Evolutionary conservation across 2,329 filamentous ascomycete species (phyloP), one percentile per base, ranked within the genome.

Genomic region (Aspergillus calidoustus): DNA sequence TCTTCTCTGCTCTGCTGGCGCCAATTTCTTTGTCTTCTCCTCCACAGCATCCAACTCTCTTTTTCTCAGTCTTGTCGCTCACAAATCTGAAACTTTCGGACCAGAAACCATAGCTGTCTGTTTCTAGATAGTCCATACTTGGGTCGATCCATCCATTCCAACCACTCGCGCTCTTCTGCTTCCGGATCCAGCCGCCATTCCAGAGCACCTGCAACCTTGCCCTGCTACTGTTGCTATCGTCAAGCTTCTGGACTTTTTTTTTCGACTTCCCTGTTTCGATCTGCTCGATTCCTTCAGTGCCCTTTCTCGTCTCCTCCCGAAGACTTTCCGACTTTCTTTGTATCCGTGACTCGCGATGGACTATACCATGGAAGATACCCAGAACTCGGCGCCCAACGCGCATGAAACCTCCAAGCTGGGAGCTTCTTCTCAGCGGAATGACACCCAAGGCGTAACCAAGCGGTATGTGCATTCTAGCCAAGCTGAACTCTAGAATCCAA

Each of bases 361-460:
- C 64, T 86, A 81, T 74, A 76, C 74, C 49, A 82, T 83, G 76
- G 86, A 87, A 69, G 84, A 91, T 70, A 85, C 81, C 57, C 90
- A 92, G 77, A 91, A 90, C 78, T 82, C 89, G 58, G 86, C 86
- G 25, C 87, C 87, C 31, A 87, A 87, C 69, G 84, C 82, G 69
- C 80, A 84, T 60, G 84, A 88, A 72, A 83, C 86, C 60, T 82
- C 85, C 62, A 91, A 91, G 80, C 81, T 90, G 64, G 75, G 70
- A 61, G 80, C 82, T 64, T 80, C 81, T 51, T 76, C 83, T 55
- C 83, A 85, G 67, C 87, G 83, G 31, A 82, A 84, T 53, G 90
- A 92, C 75, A 85, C 87, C 43, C 89, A 90, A 73, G 91, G 89
- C 77, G 90, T 92, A 58, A 90, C 88, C 63, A 93, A 93, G 81